Evolutionary conservation across 2,329 filamentous ascomycete species (phyloP).

Genomic region (Phialophora verrucosa): DNA sequence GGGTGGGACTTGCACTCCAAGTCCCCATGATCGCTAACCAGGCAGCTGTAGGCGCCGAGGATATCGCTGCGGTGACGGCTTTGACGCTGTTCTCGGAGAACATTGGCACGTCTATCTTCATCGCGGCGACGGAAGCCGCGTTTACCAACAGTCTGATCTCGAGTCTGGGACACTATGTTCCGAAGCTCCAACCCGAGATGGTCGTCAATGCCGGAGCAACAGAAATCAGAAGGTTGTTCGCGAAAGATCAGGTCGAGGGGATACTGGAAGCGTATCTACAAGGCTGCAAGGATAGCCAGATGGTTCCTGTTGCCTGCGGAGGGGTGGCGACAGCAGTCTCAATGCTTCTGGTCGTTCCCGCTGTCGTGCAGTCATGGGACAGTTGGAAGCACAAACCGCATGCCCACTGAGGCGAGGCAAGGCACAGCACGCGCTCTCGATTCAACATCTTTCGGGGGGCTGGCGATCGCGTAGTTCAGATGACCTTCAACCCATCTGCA

Average conservation of each 20-base stretch:
- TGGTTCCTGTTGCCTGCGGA: constrained; percentile 30
- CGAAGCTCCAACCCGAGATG: constrained; percentile 33
- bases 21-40: constrained; percentile 39
- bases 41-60: constrained; percentile 35
- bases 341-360: constrained; percentile 15
- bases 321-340: constrained; percentile 17
- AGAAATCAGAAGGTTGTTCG: constrained; percentile 40
- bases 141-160: constrained; percentile 43
- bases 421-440: neutral
- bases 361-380: constrained; percentile 7
- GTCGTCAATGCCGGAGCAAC: constrained; percentile 42
- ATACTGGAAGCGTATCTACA: constrained; percentile 42
- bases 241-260: constrained; percentile 34
- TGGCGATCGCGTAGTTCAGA: neutral
- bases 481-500: neutral
- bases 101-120: constrained; percentile 41
- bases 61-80: constrained; percentile 40
- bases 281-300: constrained; percentile 38
- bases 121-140: constrained; percentile 42
- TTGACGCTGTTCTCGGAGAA: constrained; percentile 40
- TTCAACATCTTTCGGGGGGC: constrained; percentile 1
- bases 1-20: constrained; percentile 38
- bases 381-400: constrained; percentile 20
- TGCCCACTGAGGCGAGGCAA: neutral
- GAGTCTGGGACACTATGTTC: constrained; percentile 9